Base-by-base conservation (phyloP, 352 stramenopile species). In the Pythium phragmiticola region DNA sequence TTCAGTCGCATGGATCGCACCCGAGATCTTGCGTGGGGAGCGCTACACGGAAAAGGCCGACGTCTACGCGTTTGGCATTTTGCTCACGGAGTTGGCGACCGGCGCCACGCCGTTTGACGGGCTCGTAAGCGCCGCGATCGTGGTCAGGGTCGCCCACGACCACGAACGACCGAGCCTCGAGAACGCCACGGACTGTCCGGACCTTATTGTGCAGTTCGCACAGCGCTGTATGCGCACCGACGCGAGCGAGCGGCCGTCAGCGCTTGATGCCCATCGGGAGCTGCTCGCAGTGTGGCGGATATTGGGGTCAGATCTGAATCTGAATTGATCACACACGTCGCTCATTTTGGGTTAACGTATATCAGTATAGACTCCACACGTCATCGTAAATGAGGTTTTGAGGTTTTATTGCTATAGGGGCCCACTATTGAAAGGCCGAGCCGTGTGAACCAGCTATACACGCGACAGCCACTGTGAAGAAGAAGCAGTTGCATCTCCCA, bases 1-100 rank as follows among this genome's bases (percentile, higher is more conserved):
- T 14, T 96, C 82, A 16, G 68, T 89, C 47, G 68, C 87, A 11
- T 97, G 87, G 87, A 94, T 87, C 28, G 88, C 88, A 0, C 88
- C 89, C 4, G 89, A 97, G 71, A 91, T 96, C 53, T 88, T 97
- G 19, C 67, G 86, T 36, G 84, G 84, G 61, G 80, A 90, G 37
- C 83, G 80, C 19, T 95, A 91, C 74, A 89, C 76, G 12, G 80
- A 91, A 36, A 89, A 92, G 52, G 83, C 87, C 8, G 89, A 97
- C 61, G 81, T 97, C 33, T 97, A 94, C 69, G 91, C 84, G 33
- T 80, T 95, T 43, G 89, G 88, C 41, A 80, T 95, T 37, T 75
- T 94, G 45, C 65, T 94, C 4, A 84, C 81, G 0, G 85, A 94
- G 48, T 70, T 92, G 55, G 85, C 91, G 54, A 91, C 85, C 34